Evolutionary conservation across 1,139 yeast species (phyloP).

Genomic region (Kodamaea sp.): DNA sequence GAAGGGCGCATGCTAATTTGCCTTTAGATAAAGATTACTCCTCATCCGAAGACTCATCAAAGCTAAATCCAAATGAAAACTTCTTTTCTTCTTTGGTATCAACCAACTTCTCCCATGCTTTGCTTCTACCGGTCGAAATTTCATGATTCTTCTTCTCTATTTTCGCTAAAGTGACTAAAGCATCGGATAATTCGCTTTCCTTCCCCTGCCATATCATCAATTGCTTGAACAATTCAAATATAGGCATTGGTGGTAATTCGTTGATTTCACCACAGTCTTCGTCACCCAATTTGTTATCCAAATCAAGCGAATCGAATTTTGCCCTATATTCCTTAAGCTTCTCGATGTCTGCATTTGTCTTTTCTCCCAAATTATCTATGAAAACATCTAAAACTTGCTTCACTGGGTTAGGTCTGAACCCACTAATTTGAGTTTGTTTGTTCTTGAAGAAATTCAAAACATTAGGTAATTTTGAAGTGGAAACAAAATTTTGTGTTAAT

Average conservation of each 20-base stretch:
- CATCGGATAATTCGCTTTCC: constrained; percentile 27
- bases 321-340: constrained; percentile 19
- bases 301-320: constrained; percentile 16
- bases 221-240: constrained; percentile 54
- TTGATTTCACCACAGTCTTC: constrained; percentile 46
- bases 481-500: constrained; percentile 84
- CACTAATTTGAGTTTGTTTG: constrained; percentile 70
- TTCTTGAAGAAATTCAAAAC: constrained; percentile 67
- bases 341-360: constrained; percentile 12
- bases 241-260: constrained; percentile 47
- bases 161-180: constrained; percentile 27
- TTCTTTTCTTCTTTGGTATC: constrained; percentile 1
- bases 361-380: constrained; percentile 20
- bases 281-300: constrained; percentile 22
- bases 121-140: constrained; percentile 16
- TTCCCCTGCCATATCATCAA: constrained; percentile 37
- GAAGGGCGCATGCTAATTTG: background rate
- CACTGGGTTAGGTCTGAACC: constrained; percentile 61
- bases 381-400: constrained; percentile 34
- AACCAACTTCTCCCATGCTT: constrained; percentile 22
- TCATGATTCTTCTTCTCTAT: constrained; percentile 26
- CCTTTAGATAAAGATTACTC: constrained; percentile 2
- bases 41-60: constrained; percentile 22
- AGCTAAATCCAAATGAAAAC: constrained; percentile 34
- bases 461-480: constrained; percentile 51